Base-by-base conservation (phyloP, 164 flowering plant species). In the Tetracentron sinense region DNA sequence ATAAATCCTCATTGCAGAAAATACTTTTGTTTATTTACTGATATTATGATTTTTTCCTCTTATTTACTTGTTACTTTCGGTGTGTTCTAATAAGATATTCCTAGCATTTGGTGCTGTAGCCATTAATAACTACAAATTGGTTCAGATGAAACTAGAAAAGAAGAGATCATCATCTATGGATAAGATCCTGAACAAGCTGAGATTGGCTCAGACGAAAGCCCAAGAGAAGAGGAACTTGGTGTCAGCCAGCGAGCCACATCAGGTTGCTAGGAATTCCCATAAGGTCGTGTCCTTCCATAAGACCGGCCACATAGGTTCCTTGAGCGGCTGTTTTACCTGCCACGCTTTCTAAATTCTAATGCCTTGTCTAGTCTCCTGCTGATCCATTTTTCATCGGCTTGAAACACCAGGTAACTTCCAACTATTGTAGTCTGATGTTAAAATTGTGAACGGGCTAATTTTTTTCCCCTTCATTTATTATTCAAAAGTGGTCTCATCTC, bases 321-420 rank as follows among this genome's bases (percentile, higher is more conserved):
- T 94, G 71, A 88, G 93, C 74, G 96, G 96, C 57, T 94, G 99
- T 77, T 91, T 94, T 62, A 82, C 88, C 58, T 91, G 93, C 77
- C 89, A 76, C 72, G 92, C 88, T 56, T 85, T 81, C 74, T n/a
- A n/a, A n/a, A n/a, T n/a, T n/a, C n/a, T 86, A 71, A 10, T 38
- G 11, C 44, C 44, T 38, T 16, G 14, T 38, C 11, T 16, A 4
- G 14, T 38, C 44, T 38, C 44, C 44, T 38, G 44, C 44, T 33
- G 38, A 33, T 33, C 10, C 10, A 10, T 33, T 33, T 4, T 33
- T 33, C 38, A 33, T 33, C 44, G 1, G n/a, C n/a, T 8, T 38
- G n/a, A n/a, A 38, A 38, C 44, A 38, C 44, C 44, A 38, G 44
- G 44, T 38, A 38, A 4, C 44, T 38, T 38, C 8, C 15, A 8